phyloP scores from a whole-genome alignment of 2,329 filamentous ascomycete genomes.

The Endothia cerciana region DNA sequence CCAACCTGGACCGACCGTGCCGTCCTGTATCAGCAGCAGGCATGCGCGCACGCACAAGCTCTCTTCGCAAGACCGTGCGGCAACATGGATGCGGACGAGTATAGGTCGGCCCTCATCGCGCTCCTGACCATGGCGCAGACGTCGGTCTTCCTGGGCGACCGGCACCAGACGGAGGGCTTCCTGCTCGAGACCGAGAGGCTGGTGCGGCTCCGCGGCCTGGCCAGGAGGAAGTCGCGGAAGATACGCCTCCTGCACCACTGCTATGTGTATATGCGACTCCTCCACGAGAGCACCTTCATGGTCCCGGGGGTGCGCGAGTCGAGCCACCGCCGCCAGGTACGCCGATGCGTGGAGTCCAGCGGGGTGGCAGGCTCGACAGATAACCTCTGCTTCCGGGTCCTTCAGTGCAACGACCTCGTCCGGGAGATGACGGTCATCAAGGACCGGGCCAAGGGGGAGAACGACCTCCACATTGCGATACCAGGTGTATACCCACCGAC shows the following conservation, averaged over 20 bases:
- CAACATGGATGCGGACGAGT: conserved; percentile 35
- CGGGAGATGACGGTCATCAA: conserved; percentile 40
- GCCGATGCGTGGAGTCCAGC: conserved; percentile 31
- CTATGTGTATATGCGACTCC: conserved; percentile 44
- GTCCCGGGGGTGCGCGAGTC: conserved; percentile 23
- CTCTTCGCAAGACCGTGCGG: conserved; percentile 39
- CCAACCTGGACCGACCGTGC: conserved; percentile 39
- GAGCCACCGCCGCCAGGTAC: conserved; percentile 30
- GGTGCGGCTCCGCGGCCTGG: conserved; percentile 42
- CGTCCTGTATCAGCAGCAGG: conserved; percentile 35
- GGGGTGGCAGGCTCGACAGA: conserved; percentile 31
- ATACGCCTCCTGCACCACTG: conserved; percentile 47
- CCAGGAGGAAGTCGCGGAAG: conserved; percentile 44
- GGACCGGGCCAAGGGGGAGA: conserved; percentile 42
- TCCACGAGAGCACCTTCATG: conserved; percentile 44
- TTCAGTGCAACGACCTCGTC: conserved; percentile 37
- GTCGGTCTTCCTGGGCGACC: conserved; percentile 39
- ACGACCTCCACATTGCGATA: conserved; percentile 43
- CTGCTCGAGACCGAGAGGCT: conserved; percentile 46
- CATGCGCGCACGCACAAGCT: conserved; percentile 36
- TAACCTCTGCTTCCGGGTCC: conserved; percentile 39
- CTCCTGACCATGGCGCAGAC: conserved; percentile 45
- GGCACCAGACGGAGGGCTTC: conserved; percentile 42
- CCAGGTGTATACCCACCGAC: conserved; percentile 43
- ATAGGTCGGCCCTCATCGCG: conserved; percentile 46